phyloP scores from a whole-genome alignment of 805 yeast species.

The Candida qinlingensis region DNA sequence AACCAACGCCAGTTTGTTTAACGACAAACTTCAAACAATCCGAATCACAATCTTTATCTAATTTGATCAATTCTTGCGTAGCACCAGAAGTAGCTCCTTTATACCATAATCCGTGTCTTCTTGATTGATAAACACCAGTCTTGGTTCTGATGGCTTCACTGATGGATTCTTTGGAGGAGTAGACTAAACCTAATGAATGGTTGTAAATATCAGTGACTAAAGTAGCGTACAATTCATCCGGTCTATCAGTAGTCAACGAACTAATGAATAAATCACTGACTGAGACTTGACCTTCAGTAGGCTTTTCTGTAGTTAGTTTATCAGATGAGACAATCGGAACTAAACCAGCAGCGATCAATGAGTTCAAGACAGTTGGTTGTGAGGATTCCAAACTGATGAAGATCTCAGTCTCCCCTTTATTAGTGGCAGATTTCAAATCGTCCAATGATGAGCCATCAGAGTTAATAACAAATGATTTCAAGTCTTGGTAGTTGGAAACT shows the following conservation, averaged over 20 bases:
- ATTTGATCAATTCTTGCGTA: constrained; percentile 64
- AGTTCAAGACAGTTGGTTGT: constrained; percentile 12
- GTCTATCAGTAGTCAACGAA: constrained; percentile 70
- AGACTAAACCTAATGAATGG: constrained; percentile 82
- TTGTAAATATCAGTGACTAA: constrained; percentile 67
- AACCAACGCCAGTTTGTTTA: constrained; percentile 79
- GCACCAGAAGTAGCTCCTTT: constrained; percentile 98
- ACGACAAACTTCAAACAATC: constrained; percentile 88
- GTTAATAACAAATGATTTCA: constrained; percentile 16
- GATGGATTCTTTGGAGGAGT: constrained; percentile 80
- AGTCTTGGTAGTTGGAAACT: constrained; percentile 7
- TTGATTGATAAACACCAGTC: constrained; percentile 90
- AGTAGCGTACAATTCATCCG: constrained; percentile 82
- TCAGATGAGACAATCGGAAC: constrained; percentile 21
- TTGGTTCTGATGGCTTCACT: constrained; percentile 72
- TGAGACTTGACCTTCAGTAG: constrained; percentile 23
- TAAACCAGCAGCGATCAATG: constrained; percentile 20
- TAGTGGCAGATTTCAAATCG: constrained; percentile 15
- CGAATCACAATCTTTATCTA: constrained; percentile 85
- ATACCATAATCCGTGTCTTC: constrained; percentile 91
- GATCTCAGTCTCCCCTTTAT: constrained; percentile 14
- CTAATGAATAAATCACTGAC: constrained; percentile 43
- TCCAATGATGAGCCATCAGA: constrained; percentile 16
- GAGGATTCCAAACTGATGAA: constrained; percentile 12
- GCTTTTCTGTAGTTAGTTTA: constrained; percentile 16